phyloP scores from a whole-genome alignment of 495 filamentous ascomycete species.

The Neurospora tetrasperma region DNA sequence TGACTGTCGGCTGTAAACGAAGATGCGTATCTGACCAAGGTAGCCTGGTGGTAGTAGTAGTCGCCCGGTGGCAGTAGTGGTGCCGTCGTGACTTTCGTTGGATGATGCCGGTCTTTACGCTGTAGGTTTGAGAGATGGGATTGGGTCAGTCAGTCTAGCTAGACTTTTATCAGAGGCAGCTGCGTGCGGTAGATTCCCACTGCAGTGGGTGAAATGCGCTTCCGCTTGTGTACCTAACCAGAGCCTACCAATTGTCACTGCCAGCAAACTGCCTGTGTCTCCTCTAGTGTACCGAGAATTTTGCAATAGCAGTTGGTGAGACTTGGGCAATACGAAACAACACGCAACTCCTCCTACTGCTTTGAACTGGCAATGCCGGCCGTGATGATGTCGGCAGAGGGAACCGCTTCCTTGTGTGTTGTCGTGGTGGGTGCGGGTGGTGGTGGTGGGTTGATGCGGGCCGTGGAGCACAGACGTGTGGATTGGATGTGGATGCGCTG shows the following conservation, averaged over 20 bases:
- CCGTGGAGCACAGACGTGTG: neutral
- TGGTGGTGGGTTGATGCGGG: neutral
- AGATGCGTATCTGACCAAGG: neutral
- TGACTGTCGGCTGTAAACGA: neutral
- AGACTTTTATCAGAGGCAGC: neutral
- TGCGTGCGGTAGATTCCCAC: neutral
- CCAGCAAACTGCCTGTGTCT: neutral
- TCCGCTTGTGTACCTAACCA: neutral
- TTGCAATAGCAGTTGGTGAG: neutral
- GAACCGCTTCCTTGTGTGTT: neutral
- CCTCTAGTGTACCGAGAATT: neutral
- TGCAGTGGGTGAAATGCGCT: neutral
- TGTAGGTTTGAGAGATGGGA: neutral
- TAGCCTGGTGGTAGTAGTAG: neutral
- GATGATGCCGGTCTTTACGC: neutral
- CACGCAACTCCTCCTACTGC: neutral
- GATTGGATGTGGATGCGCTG: neutral
- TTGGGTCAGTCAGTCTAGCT: neutral
- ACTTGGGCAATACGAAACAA: neutral
- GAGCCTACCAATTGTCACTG: neutral
- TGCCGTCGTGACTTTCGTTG: neutral
- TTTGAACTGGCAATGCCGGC: neutral
- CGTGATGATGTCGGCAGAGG: neutral
- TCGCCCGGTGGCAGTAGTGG: neutral
- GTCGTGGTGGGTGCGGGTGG: neutral